Evolutionary conservation across 2,329 filamentous ascomycete species (phyloP), one percentile per base, ranked within the genome.

Genomic region (Trichoderma hamatum): DNA sequence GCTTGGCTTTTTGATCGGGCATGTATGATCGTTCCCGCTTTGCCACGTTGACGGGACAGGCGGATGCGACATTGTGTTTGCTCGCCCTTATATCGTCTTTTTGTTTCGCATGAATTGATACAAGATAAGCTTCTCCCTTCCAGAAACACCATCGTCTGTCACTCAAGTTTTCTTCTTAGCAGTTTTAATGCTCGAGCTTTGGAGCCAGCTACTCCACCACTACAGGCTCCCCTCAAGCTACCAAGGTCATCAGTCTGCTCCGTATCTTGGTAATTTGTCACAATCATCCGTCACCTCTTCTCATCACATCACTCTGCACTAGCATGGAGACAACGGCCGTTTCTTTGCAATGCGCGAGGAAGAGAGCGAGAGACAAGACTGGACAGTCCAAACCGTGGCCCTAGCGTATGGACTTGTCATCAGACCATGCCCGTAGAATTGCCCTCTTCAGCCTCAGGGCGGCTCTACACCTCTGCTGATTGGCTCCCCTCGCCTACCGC

Each of bases 361-460:
- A n/a, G 4, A 5, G 14, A 21, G 5, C 34, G 32, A 24, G 11
- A 46, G 28, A 56, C 32, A 39, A 32, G 51, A 28, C 39, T 43
- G 16, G 39, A 58, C 55, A 10, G 55, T 21, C 11, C 19, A 21
- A n/a, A 28, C n/a, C 26, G 34, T 32, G 24, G 32, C 28, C 26
- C 52, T 32, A 39, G 63, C 55, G 55, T 32, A 39, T 28, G 34
- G 39, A 10, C 43, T 43, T 30, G 21, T 60, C 64, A 49, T 26
- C 51, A 19, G 52, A 46, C 26, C 28, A 55, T 30, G 24, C 32
- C 46, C 28, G 11, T 63, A 26, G 58, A 52, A 70, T 68, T 67
- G 49, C 70, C 69, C 52, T 62, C 66, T 67, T 71, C 66, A 68
- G 69, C 46, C 69, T 63, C 66, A 56, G 59, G 69, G 70, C 70